phyloP scores from a whole-genome alignment of 1,284 basidiomycete species.

The Cryptococcus deneoformans region DNA sequence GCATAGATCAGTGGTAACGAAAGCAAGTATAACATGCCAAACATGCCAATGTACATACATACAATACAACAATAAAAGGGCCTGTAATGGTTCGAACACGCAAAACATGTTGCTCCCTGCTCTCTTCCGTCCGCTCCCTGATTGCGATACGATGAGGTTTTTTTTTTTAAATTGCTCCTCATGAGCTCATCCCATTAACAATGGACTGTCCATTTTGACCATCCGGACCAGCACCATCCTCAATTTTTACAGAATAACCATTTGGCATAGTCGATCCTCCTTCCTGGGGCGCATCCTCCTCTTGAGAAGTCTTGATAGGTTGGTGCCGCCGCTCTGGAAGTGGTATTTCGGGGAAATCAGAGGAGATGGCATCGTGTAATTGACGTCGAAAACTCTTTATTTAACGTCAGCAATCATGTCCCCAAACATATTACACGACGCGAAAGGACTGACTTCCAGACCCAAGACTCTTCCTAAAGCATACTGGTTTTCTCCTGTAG shows the following conservation, averaged over 20 bases:
- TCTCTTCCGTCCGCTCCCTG: too few species aligned
- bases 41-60: too few species aligned
- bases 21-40: too few species aligned
- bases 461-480: constrained; percentile 41
- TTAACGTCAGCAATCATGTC: not conserved
- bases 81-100: too few species aligned
- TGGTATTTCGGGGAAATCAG: constrained; percentile 36
- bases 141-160: too few species aligned
- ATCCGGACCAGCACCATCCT: not conserved
- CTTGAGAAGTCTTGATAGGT: constrained; percentile 5
- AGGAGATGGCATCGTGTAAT: constrained; percentile 25
- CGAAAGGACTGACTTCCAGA: constrained; percentile 34
- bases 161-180: too few species aligned
- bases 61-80: too few species aligned
- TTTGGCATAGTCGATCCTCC: not conserved
- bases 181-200: not conserved
- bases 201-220: not conserved
- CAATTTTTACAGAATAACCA: not conserved
- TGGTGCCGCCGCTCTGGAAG: constrained; percentile 36
- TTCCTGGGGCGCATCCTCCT: not conserved
- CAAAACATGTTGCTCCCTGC: too few species aligned
- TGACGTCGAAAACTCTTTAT: constrained; percentile 39
- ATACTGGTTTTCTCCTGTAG: constrained; percentile 46
- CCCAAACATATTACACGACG: not conserved
- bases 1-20: too few species aligned